These are phyloP conservation scores for Colletotrichum endophyticum DNA, from an alignment of 2,329 filamentous ascomycete genomes.

Conservation along the genomic window DNA sequence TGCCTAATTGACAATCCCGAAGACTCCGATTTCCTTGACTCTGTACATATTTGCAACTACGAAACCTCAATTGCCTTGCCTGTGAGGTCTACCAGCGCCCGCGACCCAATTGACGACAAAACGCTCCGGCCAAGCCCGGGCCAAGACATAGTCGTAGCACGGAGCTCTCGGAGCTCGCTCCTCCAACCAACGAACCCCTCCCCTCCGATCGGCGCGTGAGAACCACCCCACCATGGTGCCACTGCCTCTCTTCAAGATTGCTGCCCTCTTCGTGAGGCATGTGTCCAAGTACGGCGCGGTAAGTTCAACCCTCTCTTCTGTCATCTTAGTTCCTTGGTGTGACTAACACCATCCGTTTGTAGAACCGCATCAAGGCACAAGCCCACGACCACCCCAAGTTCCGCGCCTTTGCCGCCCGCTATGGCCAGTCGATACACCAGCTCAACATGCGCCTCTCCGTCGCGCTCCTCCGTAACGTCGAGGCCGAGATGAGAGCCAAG, in stretches of 20 bases:
- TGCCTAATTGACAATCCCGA: not conserved
- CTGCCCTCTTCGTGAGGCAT: conserved; percentile 67
- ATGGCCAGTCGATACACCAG: conserved; percentile 69
- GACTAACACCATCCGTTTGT: conserved; percentile 9
- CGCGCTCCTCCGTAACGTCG: conserved; percentile 60
- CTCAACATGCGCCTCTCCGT: conserved; percentile 70
- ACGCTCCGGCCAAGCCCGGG: not conserved
- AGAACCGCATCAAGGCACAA: conserved; percentile 71
- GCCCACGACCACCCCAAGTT: conserved; percentile 69
- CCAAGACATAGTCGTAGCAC: conserved; percentile 9
- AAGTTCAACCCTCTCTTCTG: conserved; percentile 34
- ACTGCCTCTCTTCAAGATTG: conserved; percentile 71
- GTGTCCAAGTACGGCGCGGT: conserved; percentile 74
- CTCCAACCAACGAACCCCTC: not conserved
- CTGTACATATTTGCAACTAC: not conserved
- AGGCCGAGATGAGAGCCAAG: conserved; percentile 62
- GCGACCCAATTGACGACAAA: not conserved
- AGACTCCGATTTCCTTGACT: not conserved
- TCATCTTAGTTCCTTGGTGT: not conserved
- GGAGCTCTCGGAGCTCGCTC: conserved; percentile 13
- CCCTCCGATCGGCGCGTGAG: not conserved
- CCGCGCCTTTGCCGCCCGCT: conserved; percentile 63
- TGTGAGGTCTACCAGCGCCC: not conserved
- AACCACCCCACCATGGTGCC: conserved; percentile 58
- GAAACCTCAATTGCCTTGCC: too few relatives aligned